Base-by-base conservation (phyloP, 345 rosid species). In the Aquilaria malaccensis region DNA sequence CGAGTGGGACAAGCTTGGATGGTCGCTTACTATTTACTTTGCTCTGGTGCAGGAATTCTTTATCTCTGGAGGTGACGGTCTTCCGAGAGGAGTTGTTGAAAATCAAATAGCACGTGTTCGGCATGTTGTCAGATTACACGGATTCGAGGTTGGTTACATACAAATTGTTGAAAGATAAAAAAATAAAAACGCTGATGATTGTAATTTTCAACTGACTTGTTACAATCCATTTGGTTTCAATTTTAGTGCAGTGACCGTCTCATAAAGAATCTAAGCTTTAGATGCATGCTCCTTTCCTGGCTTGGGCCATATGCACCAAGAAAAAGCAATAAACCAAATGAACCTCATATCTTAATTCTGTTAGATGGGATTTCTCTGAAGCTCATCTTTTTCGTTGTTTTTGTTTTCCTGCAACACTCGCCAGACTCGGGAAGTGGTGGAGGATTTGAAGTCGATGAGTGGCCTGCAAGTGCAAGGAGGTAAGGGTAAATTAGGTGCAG, bases 61-160 rank as follows among this genome's bases (percentile, higher is more conserved):
- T 62, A 88, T 94, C 53, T 94, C 97, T 59, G 96, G 96, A 53
- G 96, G 96, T 59, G 99, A 94, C 10, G 97, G 99, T 56, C 96
- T 94, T 76, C 99, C 99, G 3, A 79, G 96, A 77, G 97, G 95
- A 70, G 91, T 90, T 0, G 99, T 94, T 57, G 99, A 94, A 78
- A 90, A 94, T 72, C 96, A 94, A 73, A 81, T 88, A 30, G 87
- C 96, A 15, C 93, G 88, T 15, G 92, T 79, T 75, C 90, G 96
- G 57, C 84, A 72, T 43, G 85, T 86, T 62, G 81, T 90, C 22
- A 86, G 85, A 83, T 70, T 94, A 77, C 87, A 84, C 6, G 81
- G 91, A 63, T 79, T 81, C 55, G 96, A 94, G 97, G 99, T 90
- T 48, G 67, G 86, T 73, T 71, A 57, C 13, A 52, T 12, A 52